Evolutionary conservation across 2,329 filamentous ascomycete species (phyloP).

Genomic region (Epichloe coenophiala): DNA sequence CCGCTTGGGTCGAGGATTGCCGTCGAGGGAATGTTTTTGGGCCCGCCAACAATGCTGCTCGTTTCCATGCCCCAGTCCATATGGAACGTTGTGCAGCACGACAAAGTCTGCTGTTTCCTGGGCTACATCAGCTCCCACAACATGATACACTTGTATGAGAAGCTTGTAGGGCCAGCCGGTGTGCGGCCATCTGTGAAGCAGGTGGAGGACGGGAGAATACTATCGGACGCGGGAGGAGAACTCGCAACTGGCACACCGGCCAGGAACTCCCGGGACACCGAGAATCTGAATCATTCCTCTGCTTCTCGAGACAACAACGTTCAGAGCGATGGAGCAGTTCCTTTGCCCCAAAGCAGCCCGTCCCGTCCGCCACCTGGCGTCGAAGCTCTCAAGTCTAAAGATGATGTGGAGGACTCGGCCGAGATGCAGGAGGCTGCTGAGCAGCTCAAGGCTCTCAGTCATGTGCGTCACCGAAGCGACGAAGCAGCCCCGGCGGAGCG

Average conservation of each 20-base stretch:
- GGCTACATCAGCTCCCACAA: conserved; percentile 55
- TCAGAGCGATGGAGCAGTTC: conserved; percentile 13
- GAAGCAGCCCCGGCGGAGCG: conserved; percentile 21
- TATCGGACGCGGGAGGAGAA: conserved; percentile 40
- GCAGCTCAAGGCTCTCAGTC: conserved; percentile 51
- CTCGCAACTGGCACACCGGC: conserved; percentile 23
- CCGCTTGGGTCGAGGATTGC: conserved; percentile 43
- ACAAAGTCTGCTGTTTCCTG: conserved; percentile 52
- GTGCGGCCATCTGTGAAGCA: conserved; percentile 35
- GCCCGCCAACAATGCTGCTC: conserved; percentile 50
- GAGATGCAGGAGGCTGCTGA: conserved; percentile 58
- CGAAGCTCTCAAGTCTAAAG: conserved; percentile 18
- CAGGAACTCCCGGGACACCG: conserved; percentile 14
- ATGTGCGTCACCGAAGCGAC: conserved; percentile 43
- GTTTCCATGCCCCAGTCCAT: conserved; percentile 52
- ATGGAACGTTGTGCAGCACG: conserved; percentile 51
- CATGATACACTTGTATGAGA: conserved; percentile 50
- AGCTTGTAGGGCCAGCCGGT: conserved; percentile 34
- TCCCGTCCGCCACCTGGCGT: conserved; percentile 9
- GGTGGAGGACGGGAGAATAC: conserved; percentile 42
- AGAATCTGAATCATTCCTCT: conserved; percentile 13
- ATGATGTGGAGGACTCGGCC: conserved; percentile 43
- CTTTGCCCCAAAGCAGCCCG: conserved; percentile 16
- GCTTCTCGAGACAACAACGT: conserved; percentile 12
- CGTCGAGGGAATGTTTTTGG: conserved; percentile 55